Evolutionary conservation across 345 rosid genomes (phyloP), one percentile per base, ranked within the genome.

Genomic region (Erucastrum elatum): DNA sequence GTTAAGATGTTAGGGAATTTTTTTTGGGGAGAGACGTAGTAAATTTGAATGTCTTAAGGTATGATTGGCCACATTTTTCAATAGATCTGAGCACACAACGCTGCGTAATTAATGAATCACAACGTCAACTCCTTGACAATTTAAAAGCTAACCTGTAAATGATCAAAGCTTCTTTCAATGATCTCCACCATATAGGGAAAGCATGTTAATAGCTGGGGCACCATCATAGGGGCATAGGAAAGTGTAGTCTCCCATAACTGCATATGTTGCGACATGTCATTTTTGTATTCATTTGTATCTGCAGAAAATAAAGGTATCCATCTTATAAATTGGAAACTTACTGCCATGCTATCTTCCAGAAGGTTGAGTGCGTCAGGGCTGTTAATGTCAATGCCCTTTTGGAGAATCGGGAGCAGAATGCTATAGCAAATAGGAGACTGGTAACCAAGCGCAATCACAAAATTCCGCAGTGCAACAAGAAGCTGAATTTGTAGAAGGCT

Each of bases 211-310:
- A 95, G 81, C 81, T 90, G 99, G 82, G 97, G 94, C 73, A 86
- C 94, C 97, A 93, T 89, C 62, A 86, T 80, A 21, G 99, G 97
- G 71, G 99, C 96, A 83, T 93, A 87, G 76, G 91, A 88, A 81
- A 95, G 86, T 53, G 97, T 87, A 56, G 93, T 90, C 75, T 95
- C 98, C 99, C 99, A 95, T 72, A 95, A 87, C 99, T 95, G 91
- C 92, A 90, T 6, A 79, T 72, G 67, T 60, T 79, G 55, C 15
- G 31, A 25, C 27, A 26, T 72, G 74, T 37, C 74, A 46, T 25
- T 70, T 75, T 26, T 61, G 76, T 77, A 80, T 71, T 63, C 31
- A 33, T 80, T 70, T 41, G 30, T 27, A 26, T 64, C 62, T 75
- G 49, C 70, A 39, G 64, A 16, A 84, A 51, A 70, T 31, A 67